Base-by-base conservation (phyloP, 2,329 filamentous ascomycete species). In the Fusarium succisae region DNA sequence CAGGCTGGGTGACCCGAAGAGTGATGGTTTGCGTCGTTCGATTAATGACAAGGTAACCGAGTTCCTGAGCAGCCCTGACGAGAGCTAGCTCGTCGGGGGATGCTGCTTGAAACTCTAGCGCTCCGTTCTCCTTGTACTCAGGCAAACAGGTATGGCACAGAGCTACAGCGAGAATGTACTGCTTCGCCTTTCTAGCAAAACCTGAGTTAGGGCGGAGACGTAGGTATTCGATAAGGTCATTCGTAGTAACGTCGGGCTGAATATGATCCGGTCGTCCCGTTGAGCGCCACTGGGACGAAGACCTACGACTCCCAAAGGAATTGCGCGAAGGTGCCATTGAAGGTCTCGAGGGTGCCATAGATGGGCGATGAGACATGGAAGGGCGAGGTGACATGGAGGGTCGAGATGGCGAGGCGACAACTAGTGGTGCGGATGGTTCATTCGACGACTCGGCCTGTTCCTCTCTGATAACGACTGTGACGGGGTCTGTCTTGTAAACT, bases 81-180 rank as follows among this genome's bases (percentile, higher is more conserved):
- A 98, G 87, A 13, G 95, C 95, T 56, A 97, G 84, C 80, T 98
- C 95, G 79, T 98, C 95, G 0, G 95, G 95, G 0, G 95, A 98
- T 1, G 95, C 93, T 22, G 95, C 94, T 82, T 98, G 95, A 78
- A 94, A 98, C 13, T 92, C 89, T n/a, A 93, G 87, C 43, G 90
- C 85, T 8, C 92, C 94, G 76, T 92, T 87, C 14, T 80, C 87
- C 30, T 79, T 90, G 50, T 91, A 86, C 80, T 98, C 95, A 0
- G 96, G 95, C 30, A 98, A 85, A 79, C 95, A 98, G 2, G 95
- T 97, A 80, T 98, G 95, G 76, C 96, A 98, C 3, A 98, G 85
- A 2, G 95, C 94, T 77, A 98, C 88, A 1, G 92, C 93, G 8
- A 98, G 86, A 8, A 98, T 89, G 75, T 97, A 96, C 79, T 97